Conservation (phyloP, 179 eudicot species). For the Heliamphora pulchella region DNA sequence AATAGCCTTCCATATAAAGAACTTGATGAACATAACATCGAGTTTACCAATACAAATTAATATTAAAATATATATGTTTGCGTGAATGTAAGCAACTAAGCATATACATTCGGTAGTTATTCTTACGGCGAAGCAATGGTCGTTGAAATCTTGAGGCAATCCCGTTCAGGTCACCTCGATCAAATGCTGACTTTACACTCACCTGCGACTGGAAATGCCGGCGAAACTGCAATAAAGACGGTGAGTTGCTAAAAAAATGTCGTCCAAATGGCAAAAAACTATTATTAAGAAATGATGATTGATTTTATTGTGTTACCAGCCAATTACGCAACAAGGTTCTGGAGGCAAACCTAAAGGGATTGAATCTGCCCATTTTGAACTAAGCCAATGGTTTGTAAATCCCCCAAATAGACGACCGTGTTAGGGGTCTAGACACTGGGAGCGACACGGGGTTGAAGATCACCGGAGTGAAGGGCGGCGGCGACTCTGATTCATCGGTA, state of each 20-base stretch:
- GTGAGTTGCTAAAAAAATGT: no score
- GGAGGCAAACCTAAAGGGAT: background rate
- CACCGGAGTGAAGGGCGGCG: background rate
- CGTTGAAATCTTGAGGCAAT: conserved; percentile 9
- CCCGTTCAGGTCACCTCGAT: background rate
- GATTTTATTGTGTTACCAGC: conserved; percentile 3
- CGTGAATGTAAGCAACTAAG: no score
- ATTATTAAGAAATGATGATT: background rate
- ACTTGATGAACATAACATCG: background rate
- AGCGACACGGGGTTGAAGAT: background rate
- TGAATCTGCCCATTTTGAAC: conserved; percentile 15
- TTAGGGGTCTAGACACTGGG: background rate
- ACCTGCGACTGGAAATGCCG: conserved; percentile 2
- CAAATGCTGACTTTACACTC: background rate
- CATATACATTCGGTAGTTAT: background rate
- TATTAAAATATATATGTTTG: background rate
- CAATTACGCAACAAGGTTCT: conserved; percentile 3
- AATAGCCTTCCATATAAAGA: background rate
- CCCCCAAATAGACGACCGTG: background rate
- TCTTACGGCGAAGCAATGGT: conserved; percentile 14
- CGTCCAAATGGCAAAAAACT: background rate
- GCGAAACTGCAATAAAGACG: conserved; percentile 2
- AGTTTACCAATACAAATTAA: background rate
- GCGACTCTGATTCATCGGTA: background rate
- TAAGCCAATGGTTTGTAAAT: background rate